phyloP scores from a whole-genome alignment of 352 stramenopile species.

The Thraustotheca clavata region DNA sequence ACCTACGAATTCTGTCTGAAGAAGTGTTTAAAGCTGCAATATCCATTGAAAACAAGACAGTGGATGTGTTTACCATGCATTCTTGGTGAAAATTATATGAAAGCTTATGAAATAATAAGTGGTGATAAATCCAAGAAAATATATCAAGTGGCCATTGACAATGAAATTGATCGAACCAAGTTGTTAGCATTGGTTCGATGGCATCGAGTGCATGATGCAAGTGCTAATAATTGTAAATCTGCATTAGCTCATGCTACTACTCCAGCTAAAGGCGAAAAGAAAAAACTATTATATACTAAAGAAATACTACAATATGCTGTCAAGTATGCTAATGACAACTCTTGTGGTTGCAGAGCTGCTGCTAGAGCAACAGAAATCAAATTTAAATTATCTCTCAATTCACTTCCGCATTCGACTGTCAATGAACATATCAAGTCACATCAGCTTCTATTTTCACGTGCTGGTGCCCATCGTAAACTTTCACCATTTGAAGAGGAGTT shows the following conservation, averaged over 20 bases:
- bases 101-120: not conserved
- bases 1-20: not conserved
- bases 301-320: not conserved
- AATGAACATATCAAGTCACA: constrained; percentile 11
- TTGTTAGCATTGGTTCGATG: not conserved
- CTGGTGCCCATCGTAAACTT: constrained; percentile 9
- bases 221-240: not conserved
- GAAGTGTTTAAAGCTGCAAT: not conserved
- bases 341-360: not conserved
- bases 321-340: not conserved
- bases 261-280: not conserved
- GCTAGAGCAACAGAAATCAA: not conserved
- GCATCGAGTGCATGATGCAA: not conserved
- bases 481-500: constrained; percentile 12
- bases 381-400: constrained; percentile 5
- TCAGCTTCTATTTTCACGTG: not conserved
- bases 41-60: not conserved
- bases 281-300: not conserved
- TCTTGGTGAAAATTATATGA: not conserved
- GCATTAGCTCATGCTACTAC: not conserved
- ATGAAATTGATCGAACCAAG: not conserved
- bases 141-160: not conserved
- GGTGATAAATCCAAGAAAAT: not conserved
- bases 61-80: not conserved
- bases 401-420: constrained; percentile 10